Base-by-base conservation (phyloP, 768 basidiomycete species). In the Trametes elegans region DNA sequence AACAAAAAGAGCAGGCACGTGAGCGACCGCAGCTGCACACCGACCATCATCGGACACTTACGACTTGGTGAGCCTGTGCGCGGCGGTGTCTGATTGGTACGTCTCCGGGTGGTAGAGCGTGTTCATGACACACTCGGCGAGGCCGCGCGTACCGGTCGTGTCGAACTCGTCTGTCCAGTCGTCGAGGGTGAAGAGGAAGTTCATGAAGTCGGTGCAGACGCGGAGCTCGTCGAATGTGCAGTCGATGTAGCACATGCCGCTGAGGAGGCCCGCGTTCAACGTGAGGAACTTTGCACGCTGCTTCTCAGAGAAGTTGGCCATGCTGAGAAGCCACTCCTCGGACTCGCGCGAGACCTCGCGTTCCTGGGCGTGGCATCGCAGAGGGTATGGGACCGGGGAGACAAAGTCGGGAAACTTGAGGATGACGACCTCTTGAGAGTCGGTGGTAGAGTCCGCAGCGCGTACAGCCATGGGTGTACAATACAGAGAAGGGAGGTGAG, bases 121-220 rank as follows among this genome's bases (percentile, higher is more conserved):
- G 57, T 66, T 64, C 64, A 70, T 66, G 29, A 70, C 64, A 34
- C 63, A 61, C 27, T 69, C 63, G 23, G 63, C 63, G 34, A 67
- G 42, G 13, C 53, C 58, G 21, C 48, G 48, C 39, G 60, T 64
- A 19, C 58, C 60, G 18, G 49, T 49, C n/a, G 52, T 57, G 50
- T 61, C 61, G 55, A 64, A 61, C 48, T 73, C 76, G 41, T 76
- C 76, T 24, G 73, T 63, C 68, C 75, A 70, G 55, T 76, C 74
- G 58, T 77, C 76, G 59, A 75, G 66, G 49, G 71, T 73, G 49
- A 78, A 76, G 34, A 75, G 61, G 64, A 68, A 74, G 60, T 70
- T 71, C 81, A 88, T 79, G 62, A 85, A 88, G 68, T 89, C 87
- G 3, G 81, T 79, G 57, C 84, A 78, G 57, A 85, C 79, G 27